These are phyloP conservation scores for Arxiozyma slooffiae DNA, from an alignment of 1,139 yeast genomes.

Conservation along the genomic window DNA sequence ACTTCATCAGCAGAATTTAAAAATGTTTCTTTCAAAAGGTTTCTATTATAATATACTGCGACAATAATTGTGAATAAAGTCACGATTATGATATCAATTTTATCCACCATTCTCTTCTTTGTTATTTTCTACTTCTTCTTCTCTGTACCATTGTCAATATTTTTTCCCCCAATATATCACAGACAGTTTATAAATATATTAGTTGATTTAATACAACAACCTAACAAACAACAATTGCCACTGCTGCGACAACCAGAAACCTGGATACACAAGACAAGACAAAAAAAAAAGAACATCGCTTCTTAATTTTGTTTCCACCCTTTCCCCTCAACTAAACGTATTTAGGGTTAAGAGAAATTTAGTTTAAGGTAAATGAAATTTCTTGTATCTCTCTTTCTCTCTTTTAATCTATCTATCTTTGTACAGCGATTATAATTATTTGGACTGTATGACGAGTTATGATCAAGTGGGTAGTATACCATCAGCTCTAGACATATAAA, in stretches of 20 bases:
- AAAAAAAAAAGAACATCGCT: not conserved
- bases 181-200: no score
- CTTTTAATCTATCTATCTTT: no score
- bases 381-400: no score
- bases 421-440: no score
- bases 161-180: no score
- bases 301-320: not conserved
- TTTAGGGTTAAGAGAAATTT: not conserved
- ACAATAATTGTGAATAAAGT: conserved; percentile 56
- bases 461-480: no score
- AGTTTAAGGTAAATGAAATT: not conserved
- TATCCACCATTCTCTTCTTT: conserved; percentile 37
- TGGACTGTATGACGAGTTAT: no score
- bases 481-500: no score
- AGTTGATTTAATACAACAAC: no score
- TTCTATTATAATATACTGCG: conserved; percentile 58
- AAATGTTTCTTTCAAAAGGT: conserved; percentile 43
- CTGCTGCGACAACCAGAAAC: not conserved
- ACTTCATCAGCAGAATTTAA: conserved; percentile 2
- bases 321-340: not conserved
- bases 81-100: conserved; percentile 62
- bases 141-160: no score
- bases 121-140: not conserved
- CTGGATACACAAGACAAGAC: no score
- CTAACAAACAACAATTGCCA: not conserved